A percentile compares a stretch with the other conserved stretches of the same genome.
phyloP scores from a whole-genome alignment of 2,329 filamentous ascomycete genomes.

The Dothistroma septosporum region DNA sequence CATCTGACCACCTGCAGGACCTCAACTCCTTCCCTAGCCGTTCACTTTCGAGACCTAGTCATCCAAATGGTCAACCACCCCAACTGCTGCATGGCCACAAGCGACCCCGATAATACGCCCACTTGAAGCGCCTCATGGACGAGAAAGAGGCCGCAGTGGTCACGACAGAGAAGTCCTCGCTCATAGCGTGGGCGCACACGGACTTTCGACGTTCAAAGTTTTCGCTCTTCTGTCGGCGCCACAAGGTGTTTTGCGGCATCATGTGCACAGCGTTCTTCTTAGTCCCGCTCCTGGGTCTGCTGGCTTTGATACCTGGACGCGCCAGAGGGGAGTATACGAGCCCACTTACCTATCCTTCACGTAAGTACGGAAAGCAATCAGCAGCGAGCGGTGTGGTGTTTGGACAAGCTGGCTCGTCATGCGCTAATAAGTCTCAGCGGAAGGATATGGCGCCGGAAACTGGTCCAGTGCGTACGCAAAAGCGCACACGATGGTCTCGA shows the following conservation, averaged over 20 bases:
- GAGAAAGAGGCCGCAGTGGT: slow-evolving; percentile 16
- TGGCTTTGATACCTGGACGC: slow-evolving; percentile 26
- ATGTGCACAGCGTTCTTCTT: slow-evolving; percentile 25
- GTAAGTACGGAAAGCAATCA: slow-evolving; percentile 12
- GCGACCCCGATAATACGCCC: background rate
- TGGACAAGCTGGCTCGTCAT: background rate
- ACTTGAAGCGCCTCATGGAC: slow-evolving; percentile 9
- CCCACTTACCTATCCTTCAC: slow-evolving; percentile 31
- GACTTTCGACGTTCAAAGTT: slow-evolving; percentile 11
- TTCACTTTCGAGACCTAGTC: background rate
- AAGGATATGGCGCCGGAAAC: slow-evolving; percentile 33
- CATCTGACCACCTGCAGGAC: background rate
- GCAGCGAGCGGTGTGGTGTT: background rate
- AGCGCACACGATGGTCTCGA: slow-evolving; percentile 32
- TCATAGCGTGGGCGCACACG: slow-evolving; percentile 4
- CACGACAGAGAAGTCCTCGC: slow-evolving; percentile 12
- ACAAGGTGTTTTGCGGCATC: slow-evolving; percentile 25
- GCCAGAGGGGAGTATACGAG: slow-evolving; percentile 27
- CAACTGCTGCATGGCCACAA: background rate
- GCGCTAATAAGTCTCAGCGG: slow-evolving; percentile 15
- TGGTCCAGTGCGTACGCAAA: slow-evolving; percentile 33
- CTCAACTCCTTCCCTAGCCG: background rate
- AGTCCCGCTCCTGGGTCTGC: slow-evolving; percentile 29
- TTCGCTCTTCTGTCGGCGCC: slow-evolving; percentile 19
- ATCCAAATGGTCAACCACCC: background rate